A percentile compares a stretch with the other conserved stretches of the same genome.
Conservation (phyloP, 108 stramenopile species). For the Conticribra weissflogii region DNA sequence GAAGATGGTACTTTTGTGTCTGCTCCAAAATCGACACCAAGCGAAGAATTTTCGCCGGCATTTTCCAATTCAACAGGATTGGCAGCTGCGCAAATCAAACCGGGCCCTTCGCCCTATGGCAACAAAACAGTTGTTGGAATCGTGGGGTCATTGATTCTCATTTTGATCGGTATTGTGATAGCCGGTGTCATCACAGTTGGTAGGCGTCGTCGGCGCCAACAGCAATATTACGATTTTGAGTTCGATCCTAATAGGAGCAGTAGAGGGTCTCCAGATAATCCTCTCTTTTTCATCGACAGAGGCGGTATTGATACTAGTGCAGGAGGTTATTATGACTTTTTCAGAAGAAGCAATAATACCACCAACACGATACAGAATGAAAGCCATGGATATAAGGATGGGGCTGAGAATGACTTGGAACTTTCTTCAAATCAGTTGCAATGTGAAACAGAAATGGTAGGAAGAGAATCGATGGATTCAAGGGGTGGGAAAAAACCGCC, state of each 20-base stretch:
- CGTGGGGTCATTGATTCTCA: neutral
- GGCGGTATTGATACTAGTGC: neutral
- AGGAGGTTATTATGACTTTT: neutral
- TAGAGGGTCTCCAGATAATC: neutral
- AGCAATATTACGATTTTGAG: neutral
- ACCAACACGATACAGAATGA: no score
- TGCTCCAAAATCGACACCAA: neutral
- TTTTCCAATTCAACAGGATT: neutral
- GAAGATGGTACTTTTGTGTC: constrained; percentile 1
- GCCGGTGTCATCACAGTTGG: neutral
- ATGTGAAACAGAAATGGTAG: neutral
- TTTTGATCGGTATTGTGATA: neutral
- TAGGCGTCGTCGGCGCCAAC: neutral
- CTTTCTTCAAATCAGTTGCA: neutral
- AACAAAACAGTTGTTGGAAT: neutral
- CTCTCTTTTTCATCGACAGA: neutral
- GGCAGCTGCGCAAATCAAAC: neutral
- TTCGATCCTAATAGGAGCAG: neutral
- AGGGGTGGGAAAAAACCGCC: no score
- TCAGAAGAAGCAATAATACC: no score
- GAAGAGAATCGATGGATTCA: no score
- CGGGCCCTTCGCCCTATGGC: neutral
- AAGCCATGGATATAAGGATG: no score
- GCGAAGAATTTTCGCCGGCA: neutral
- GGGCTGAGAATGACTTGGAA: no score